phyloP scores from a whole-genome alignment of 371 early-diverging fungal species.

The Mucor indicus region DNA sequence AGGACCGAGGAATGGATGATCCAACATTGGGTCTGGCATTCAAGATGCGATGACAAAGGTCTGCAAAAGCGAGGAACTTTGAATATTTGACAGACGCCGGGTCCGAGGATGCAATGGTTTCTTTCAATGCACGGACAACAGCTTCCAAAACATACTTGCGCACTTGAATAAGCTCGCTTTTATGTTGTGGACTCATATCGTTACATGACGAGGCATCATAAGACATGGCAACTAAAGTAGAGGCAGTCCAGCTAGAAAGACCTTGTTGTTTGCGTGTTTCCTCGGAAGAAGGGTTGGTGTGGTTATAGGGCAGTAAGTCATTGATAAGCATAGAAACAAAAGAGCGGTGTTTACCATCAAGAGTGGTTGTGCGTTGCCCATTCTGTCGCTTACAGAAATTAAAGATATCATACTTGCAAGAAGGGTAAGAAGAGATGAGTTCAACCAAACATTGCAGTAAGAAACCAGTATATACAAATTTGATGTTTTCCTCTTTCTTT shows the following conservation, averaged over 20 bases:
- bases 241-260: conserved; percentile 67
- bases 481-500: conserved; percentile 33
- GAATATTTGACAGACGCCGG: conserved; percentile 62
- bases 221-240: conserved; percentile 60
- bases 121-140: conserved; percentile 59
- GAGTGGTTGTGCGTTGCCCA: conserved; percentile 28
- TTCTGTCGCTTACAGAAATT: conserved; percentile 54
- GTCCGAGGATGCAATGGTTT: conserved; percentile 53
- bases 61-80: conserved; percentile 66
- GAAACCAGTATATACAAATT: conserved; percentile 74
- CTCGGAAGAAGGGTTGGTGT: conserved; percentile 45
- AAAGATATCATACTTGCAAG: conserved; percentile 73
- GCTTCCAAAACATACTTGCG: conserved; percentile 69
- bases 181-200: conserved; percentile 46
- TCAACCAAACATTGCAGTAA: conserved; percentile 86
- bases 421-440: conserved; percentile 81
- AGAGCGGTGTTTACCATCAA: conserved; percentile 29
- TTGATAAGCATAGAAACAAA: conserved; percentile 58
- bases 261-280: conserved; percentile 58
- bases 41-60: conserved; percentile 71
- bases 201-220: conserved; percentile 34
- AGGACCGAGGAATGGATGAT: conserved; percentile 5
- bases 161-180: conserved; percentile 59
- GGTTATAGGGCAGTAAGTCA: conserved; percentile 61
- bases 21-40: conserved; percentile 48